Evolutionary conservation across 345 rosid genomes (phyloP), one percentile per base, ranked within the genome.

Genomic region (Firmiana major): DNA sequence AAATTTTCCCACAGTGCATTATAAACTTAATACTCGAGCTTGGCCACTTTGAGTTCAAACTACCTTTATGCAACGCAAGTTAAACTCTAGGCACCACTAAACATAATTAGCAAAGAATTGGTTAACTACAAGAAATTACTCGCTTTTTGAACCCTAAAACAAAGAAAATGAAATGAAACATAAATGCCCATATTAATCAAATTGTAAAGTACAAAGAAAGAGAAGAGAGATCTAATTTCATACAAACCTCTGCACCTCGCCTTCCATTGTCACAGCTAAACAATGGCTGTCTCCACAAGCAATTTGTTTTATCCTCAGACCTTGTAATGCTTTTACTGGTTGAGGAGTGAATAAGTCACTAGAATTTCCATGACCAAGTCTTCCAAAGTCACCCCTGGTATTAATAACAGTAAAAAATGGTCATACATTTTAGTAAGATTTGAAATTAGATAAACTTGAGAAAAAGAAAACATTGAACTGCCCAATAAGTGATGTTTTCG

Each of bases 221-320:
- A 17, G 10, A 49, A 8, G 66, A 10, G 68, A 45, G 24, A 43
- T 74, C 42, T 17, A 34, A 28, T 31, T 66, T 6, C 66, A 36
- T 21, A 77, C 77, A 73, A 86, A 93, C 98, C 97, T 96, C 76
- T 85, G 99, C 54, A 96, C 98, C 82, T 88, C 89, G 62, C 99
- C 99, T 42, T 89, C 97, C 87, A 85, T 81, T 3, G 98, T 96
- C 69, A 93, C 97, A 53, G 99, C 98, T 84, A 93, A 84, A 80
- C 99, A 96, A 78, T 96, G 99, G 87, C 99, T 91, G 79, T 96
- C 98, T 63, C 99, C 99, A 79, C 99, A 93, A 79, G 99, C 97
- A 83, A 96, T 96, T 87, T 93, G 97, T 87, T 86, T 96, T 19
- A 96, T 91, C 84, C 53, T 87, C 81, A 92, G 43, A 76, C 98